A percentile compares a stretch with the other conserved stretches of the same genome.
phyloP scores from a whole-genome alignment of 805 yeast genomes.

The Saccharomycopsis oosterbeekiorum region DNA sequence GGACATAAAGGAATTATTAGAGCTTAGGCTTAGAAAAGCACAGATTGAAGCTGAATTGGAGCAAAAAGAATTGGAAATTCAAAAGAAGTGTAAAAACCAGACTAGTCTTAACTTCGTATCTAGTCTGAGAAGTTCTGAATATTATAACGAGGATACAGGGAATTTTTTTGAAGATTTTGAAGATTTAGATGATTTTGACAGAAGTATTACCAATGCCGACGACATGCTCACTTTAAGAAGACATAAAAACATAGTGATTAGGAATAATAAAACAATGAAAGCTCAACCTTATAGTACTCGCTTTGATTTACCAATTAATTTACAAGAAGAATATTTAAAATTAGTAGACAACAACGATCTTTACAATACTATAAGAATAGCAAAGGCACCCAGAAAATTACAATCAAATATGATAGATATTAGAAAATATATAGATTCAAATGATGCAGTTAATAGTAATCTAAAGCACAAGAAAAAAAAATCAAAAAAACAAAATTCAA shows the following conservation, averaged over 20 bases:
- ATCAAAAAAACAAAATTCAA: background rate
- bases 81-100: background rate
- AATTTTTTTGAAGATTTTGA: constrained; percentile 16
- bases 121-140: constrained; percentile 8
- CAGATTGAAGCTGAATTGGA: constrained; percentile 16
- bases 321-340: background rate
- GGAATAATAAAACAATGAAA: background rate
- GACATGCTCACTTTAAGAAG: constrained; percentile 7
- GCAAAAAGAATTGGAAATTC: constrained; percentile 15
- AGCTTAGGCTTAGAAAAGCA: constrained; percentile 12
- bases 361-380: background rate
- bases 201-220: background rate
- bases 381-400: background rate
- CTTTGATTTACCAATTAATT: constrained; percentile 1
- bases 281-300: background rate
- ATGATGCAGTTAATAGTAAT: background rate
- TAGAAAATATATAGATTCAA: background rate
- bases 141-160: background rate
- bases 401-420: background rate
- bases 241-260: constrained; percentile 7
- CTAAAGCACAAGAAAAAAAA: background rate
- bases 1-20: constrained; percentile 15
- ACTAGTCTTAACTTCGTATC: background rate
- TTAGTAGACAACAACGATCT: background rate
- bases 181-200: background rate